phyloP scores from a whole-genome alignment of 1,139 yeast genomes.

The Candida labiduridarum region DNA sequence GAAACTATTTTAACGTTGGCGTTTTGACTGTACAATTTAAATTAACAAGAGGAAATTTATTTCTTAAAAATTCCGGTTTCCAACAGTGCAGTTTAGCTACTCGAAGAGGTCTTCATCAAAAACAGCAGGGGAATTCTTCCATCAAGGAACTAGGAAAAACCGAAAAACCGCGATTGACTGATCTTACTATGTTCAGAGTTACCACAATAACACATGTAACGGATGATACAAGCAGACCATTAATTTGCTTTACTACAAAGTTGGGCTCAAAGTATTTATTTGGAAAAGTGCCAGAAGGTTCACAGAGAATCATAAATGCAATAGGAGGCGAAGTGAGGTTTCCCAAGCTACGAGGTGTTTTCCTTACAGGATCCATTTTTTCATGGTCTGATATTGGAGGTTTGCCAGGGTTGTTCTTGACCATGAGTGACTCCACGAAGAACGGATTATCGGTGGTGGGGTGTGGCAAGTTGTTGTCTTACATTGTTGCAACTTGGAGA shows the following conservation, averaged over 20 bases:
- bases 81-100: background rate
- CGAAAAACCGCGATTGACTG: background rate
- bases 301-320: conserved; percentile 65
- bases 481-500: conserved; percentile 78
- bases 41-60: background rate
- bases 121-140: background rate
- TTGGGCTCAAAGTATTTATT: conserved; percentile 67
- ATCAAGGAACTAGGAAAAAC: background rate
- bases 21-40: background rate
- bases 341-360: conserved; percentile 62
- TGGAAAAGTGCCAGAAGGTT: conserved; percentile 85
- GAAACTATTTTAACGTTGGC: background rate
- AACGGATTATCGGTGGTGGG: conserved; percentile 44
- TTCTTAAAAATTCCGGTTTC: background rate
- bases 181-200: conserved; percentile 34
- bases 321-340: conserved; percentile 53
- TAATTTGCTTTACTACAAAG: conserved; percentile 51
- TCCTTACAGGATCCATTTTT: conserved; percentile 69
- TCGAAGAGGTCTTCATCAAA: background rate
- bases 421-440: conserved; percentile 81
- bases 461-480: conserved; percentile 45
- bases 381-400: conserved; percentile 83
- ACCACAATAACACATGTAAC: conserved; percentile 59
- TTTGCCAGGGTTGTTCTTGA: conserved; percentile 82
- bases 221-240: conserved; percentile 61